Evolutionary conservation across 768 basidiomycete genomes (phyloP).

Genomic region (Mycena chlorophos): DNA sequence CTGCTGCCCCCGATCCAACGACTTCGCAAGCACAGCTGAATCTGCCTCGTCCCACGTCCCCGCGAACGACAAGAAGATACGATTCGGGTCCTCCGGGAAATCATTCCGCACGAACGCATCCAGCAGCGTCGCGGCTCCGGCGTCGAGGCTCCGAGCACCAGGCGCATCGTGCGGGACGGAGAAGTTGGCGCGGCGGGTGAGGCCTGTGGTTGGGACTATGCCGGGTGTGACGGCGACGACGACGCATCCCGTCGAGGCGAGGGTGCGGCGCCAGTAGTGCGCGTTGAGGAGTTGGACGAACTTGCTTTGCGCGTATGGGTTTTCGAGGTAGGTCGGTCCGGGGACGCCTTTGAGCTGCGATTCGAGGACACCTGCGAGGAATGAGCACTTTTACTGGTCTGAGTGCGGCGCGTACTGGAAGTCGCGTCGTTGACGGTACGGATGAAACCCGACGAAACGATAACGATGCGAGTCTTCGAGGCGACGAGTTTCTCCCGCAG

Average conservation of each 20-base stretch:
- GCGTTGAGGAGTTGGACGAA: slow-evolving; percentile 8
- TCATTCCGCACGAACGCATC: slow-evolving; percentile 8
- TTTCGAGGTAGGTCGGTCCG: background rate
- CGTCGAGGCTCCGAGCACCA: slow-evolving; percentile 2
- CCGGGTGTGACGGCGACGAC: slow-evolving; percentile 19
- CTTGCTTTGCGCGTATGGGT: slow-evolving; percentile 8
- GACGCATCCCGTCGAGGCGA: background rate
- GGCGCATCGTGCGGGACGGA: background rate
- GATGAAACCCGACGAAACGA: slow-evolving; percentile 17
- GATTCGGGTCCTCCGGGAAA: slow-evolving; percentile 11
- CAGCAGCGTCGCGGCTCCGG: slow-evolving; percentile 8
- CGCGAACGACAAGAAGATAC: slow-evolving; percentile 18
- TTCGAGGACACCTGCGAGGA: background rate
- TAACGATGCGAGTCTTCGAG: slow-evolving; percentile 11
- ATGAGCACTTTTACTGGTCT: background rate
- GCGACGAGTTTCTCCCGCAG: slow-evolving; percentile 13
- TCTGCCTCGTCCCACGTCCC: slow-evolving; percentile 17
- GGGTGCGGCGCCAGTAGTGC: slow-evolving; percentile 19
- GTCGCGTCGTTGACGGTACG: slow-evolving; percentile 7
- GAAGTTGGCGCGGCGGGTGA: background rate
- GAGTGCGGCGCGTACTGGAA: background rate
- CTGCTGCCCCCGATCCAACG: slow-evolving; percentile 9
- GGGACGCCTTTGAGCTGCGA: slow-evolving; percentile 4
- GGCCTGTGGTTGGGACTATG: slow-evolving; percentile 8
- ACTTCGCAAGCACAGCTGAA: background rate